A percentile compares a stretch with the other conserved stretches of the same genome.
phyloP scores from a whole-genome alignment of 805 yeast genomes.

The Lipomyces sp. region DNA sequence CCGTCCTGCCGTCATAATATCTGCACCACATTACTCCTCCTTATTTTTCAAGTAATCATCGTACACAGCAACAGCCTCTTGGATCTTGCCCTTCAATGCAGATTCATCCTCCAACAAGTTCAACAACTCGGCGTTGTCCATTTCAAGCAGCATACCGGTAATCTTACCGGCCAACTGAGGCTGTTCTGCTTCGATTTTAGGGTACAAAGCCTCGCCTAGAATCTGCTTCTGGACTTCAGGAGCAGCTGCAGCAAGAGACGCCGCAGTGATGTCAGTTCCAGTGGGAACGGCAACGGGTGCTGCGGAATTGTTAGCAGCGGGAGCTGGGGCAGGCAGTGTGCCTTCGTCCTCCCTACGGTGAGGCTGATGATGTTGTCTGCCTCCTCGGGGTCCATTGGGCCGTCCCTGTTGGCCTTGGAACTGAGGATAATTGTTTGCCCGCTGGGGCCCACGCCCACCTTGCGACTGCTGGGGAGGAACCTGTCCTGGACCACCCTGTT shows the following conservation, averaged over 20 bases:
- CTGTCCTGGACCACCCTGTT: constrained; percentile 49
- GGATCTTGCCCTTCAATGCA: constrained; percentile 85
- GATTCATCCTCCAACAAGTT: constrained; percentile 88
- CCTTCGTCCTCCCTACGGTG: constrained; percentile 28
- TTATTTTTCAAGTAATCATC: constrained; percentile 68
- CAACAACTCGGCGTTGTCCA: constrained; percentile 89
- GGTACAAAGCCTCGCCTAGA: constrained; percentile 96
- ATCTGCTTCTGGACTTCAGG: constrained; percentile 95
- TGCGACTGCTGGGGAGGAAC: constrained; percentile 39
- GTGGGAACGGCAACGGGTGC: constrained; percentile 41
- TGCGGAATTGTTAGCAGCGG: constrained; percentile 13
- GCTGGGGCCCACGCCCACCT: constrained; percentile 31
- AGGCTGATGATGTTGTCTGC: constrained; percentile 33
- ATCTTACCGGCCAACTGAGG: constrained; percentile 97
- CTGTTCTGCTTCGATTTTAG: constrained; percentile 84
- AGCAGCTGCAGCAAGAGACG: constrained; percentile 59
- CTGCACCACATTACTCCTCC: constrained; percentile 21
- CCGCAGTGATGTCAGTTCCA: constrained; percentile 46
- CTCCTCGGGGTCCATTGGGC: constrained; percentile 40
- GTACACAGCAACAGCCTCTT: constrained; percentile 93
- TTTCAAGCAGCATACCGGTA: constrained; percentile 97
- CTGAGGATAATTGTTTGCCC: constrained; percentile 21
- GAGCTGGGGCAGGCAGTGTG: constrained; percentile 20
- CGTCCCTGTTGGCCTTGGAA: constrained; percentile 30
- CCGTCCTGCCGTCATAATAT: constrained; percentile 2